Evolutionary conservation across 2,329 filamentous ascomycete species (phyloP).

Genomic region (Cordyceps javanica): DNA sequence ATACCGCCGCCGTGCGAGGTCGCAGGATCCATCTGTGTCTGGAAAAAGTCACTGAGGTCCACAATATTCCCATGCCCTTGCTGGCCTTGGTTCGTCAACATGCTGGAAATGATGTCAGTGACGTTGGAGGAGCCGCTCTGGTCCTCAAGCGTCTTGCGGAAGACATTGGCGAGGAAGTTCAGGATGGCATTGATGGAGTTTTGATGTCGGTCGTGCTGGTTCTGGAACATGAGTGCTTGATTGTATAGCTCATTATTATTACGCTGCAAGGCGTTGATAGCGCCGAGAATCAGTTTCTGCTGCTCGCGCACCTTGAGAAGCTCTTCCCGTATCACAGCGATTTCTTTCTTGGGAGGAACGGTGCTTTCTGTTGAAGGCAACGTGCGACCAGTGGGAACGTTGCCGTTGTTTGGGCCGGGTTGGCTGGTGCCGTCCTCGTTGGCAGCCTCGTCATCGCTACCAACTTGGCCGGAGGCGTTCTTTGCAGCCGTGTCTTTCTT

Average conservation of each 20-base stretch:
- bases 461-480: conserved; percentile 59
- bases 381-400: conserved; percentile 24
- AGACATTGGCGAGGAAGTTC: conserved; percentile 93
- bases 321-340: conserved; percentile 72
- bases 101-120: conserved; percentile 74
- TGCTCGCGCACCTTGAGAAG: conserved; percentile 77
- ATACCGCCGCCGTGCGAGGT: conserved; percentile 34
- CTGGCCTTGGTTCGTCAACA: conserved; percentile 55
- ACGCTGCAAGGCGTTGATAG: conserved; percentile 72
- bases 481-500: conserved; percentile 51
- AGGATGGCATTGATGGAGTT: conserved; percentile 99
- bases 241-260: conserved; percentile 86
- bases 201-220: conserved; percentile 90
- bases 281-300: conserved; percentile 76
- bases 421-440: conserved; percentile 32
- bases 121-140: conserved; percentile 71
- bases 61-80: conserved; percentile 51
- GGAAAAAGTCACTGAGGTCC: conserved; percentile 54
- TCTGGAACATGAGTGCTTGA: conserved; percentile 84
- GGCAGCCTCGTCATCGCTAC: conserved; percentile 53
- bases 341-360: conserved; percentile 61
- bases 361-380: conserved; percentile 39
- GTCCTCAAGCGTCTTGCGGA: conserved; percentile 86
- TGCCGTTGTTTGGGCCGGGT: conserved; percentile 14
- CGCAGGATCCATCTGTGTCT: conserved; percentile 36